A percentile compares a stretch with the other conserved stretches of the same genome.
phyloP scores from a whole-genome alignment of 2,329 filamentous ascomycete genomes.

The Neonectria coccinea region DNA sequence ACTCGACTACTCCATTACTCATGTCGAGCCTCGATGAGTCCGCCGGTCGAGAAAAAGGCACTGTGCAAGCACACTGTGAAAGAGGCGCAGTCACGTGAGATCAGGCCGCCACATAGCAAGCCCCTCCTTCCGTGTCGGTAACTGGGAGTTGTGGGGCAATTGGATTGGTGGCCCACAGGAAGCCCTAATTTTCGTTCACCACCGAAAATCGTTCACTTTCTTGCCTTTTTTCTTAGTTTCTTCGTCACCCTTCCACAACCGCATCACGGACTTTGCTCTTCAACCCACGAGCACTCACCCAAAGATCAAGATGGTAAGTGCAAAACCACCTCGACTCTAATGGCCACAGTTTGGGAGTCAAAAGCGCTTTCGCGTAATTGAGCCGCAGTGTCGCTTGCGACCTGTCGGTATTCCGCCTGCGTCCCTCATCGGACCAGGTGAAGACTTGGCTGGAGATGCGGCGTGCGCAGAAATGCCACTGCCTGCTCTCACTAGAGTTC shows the following conservation, averaged over 20 bases:
- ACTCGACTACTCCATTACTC: slow-evolving; percentile 20
- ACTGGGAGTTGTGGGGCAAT: slow-evolving; percentile 23
- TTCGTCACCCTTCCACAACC: slow-evolving; percentile 46
- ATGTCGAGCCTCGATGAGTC: slow-evolving; percentile 9
- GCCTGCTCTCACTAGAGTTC: slow-evolving; percentile 87
- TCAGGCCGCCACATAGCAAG: background rate
- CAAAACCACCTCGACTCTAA: slow-evolving; percentile 51
- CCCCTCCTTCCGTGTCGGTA: slow-evolving; percentile 26
- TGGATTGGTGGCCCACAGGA: slow-evolving; percentile 30
- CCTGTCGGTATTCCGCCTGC: slow-evolving; percentile 52
- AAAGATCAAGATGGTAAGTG: slow-evolving; percentile 59
- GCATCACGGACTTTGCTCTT: slow-evolving; percentile 51
- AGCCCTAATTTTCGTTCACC: slow-evolving; percentile 56
- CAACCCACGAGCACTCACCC: slow-evolving; percentile 52
- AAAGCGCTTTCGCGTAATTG: slow-evolving; percentile 51
- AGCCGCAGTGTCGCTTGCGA: slow-evolving; percentile 49
- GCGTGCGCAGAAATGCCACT: slow-evolving; percentile 66
- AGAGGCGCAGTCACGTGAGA: slow-evolving; percentile 37
- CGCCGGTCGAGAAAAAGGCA: background rate
- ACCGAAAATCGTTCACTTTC: slow-evolving; percentile 41
- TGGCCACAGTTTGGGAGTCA: slow-evolving; percentile 54
- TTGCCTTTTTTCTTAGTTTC: slow-evolving; percentile 44
- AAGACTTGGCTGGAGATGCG: slow-evolving; percentile 75
- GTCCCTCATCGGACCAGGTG: slow-evolving; percentile 56
- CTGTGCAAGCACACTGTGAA: slow-evolving; percentile 23